Base-by-base conservation (phyloP, 805 yeast genomes). In the Ogataea paraovalis region DNA sequence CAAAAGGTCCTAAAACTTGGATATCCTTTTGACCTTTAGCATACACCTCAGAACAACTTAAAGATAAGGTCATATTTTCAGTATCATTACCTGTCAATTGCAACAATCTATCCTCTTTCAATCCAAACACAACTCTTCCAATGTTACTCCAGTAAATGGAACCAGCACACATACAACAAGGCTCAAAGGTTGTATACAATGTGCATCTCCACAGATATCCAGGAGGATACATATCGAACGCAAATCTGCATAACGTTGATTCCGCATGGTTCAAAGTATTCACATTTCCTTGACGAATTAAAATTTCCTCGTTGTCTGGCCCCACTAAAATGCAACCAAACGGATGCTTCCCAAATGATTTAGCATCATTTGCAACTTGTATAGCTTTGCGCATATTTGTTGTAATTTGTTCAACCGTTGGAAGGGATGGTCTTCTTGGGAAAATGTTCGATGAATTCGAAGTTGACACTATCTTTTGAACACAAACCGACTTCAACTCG, bases 131-230 rank as follows among this genome's bases (percentile, higher is more conserved):
- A 14, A 63, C 49, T 21, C 62, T 49, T 1, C 67, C 67, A 2
- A 61, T 55, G 39, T 62, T 62, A 22, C 55, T 44, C 66, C 66
- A 61, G 42, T 62, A 62, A 18, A 59, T 49, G 2, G 65, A 53
- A 3, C 66, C 67, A 12, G 62, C 53, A 46, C 67, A 61, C 66
- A 63, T 63, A 20, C 53, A 50, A 42, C 67, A 63, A 3, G 67
- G 66, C 50, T 63, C 67, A 41, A 63, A 62, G 40, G 55, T 63
- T 8, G 67, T 60, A 42, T 60, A 61, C 16, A 63, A 48, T 3
- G 66, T 59, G 45, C 67, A 63, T 34, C 48, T 28, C 65, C 66
- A 63, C 1, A 63, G 50, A 41, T 39, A 58, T 2, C 51, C 61
- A 7, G 59, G 57, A 8, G 58, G 27, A 34, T 44, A 57, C 41